Evolutionary conservation across 768 basidiomycete genomes (phyloP).

Genomic region (Calocera cornea): DNA sequence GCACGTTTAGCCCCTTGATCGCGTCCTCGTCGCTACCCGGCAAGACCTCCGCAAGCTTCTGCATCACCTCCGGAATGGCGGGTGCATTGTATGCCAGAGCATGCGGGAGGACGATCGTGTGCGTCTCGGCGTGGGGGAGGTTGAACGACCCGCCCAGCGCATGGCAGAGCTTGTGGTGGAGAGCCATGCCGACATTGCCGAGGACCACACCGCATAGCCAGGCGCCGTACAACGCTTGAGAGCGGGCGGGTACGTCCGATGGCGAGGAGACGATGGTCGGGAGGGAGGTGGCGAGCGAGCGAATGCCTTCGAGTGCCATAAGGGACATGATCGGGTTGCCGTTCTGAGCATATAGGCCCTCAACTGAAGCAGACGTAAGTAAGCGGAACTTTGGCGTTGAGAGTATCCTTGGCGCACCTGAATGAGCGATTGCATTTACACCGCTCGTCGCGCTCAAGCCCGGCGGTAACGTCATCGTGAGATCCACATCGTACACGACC

Average conservation of each 20-base stretch:
- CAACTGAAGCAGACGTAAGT: constrained; percentile 17
- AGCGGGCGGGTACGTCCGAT: constrained; percentile 23
- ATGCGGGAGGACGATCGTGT: constrained; percentile 33
- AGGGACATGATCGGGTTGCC: constrained; percentile 28
- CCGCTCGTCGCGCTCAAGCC: constrained; percentile 28
- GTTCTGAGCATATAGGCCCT: constrained; percentile 30
- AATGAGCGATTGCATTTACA: constrained; percentile 33
- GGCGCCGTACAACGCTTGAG: constrained; percentile 28
- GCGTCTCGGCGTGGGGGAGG: constrained; percentile 32
- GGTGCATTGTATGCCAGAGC: constrained; percentile 31
- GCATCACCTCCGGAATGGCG: constrained; percentile 23
- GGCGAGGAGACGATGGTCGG: constrained; percentile 22
- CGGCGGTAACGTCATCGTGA: constrained; percentile 28
- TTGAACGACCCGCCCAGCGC: constrained; percentile 30
- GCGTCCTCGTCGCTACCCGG: constrained; percentile 14
- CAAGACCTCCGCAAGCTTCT: constrained; percentile 25
- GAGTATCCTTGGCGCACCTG: neutral
- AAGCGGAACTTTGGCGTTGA: neutral
- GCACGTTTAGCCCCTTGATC: constrained; percentile 21
- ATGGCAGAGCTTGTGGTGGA: constrained; percentile 33
- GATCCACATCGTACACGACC: constrained; percentile 31
- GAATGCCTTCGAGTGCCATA: constrained; percentile 29
- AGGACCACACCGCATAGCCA: constrained; percentile 28
- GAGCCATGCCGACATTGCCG: constrained; percentile 27
- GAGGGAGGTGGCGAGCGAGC: constrained; percentile 23